phyloP scores from a whole-genome alignment of 1,139 yeast species.

The Barnettozyma hawaiiensis region DNA sequence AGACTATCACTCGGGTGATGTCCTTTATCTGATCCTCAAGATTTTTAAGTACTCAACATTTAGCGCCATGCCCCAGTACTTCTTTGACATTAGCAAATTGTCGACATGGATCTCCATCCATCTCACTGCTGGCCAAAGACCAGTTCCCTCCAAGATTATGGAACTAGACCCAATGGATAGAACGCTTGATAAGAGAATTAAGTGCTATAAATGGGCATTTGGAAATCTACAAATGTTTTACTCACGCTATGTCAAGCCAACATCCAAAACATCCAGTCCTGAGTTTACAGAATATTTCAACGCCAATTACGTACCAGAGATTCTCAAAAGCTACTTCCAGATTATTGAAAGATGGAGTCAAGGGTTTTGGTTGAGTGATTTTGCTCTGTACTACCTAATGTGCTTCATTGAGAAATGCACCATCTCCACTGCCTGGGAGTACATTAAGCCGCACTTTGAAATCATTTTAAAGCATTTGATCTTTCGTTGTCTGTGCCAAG shows the following conservation, averaged over 20 bases:
- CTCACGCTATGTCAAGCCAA: constrained; percentile 43
- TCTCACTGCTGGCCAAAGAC: constrained; percentile 50
- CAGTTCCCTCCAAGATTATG: constrained; percentile 50
- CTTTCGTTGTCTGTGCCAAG: constrained; percentile 56
- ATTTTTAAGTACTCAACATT: constrained; percentile 59
- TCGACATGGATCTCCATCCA: constrained; percentile 64
- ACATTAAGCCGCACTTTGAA: constrained; percentile 51
- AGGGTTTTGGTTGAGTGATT: constrained; percentile 55
- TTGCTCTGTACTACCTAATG: constrained; percentile 55
- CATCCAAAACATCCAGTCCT: constrained; percentile 36
- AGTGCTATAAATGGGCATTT: constrained; percentile 69
- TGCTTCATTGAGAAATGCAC: constrained; percentile 59
- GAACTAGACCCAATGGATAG: constrained; percentile 50
- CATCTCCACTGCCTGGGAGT: constrained; percentile 48
- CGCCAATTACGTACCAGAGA: constrained; percentile 53
- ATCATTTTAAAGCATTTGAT: constrained; percentile 55
- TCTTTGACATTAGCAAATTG: constrained; percentile 42
- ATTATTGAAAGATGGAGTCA: constrained; percentile 58
- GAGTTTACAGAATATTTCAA: constrained; percentile 45
- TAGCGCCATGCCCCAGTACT: constrained; percentile 52
- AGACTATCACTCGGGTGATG: constrained; percentile 43
- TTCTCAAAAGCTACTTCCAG: constrained; percentile 52
- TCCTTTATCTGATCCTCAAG: constrained; percentile 57
- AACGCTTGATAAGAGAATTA: constrained; percentile 44
- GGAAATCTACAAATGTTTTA: constrained; percentile 60